A percentile compares a stretch with the other conserved stretches of the same genome.
These are phyloP conservation scores for Vanilla planifolia DNA, from an alignment of 106 monocot species.

Conservation along the genomic window DNA sequence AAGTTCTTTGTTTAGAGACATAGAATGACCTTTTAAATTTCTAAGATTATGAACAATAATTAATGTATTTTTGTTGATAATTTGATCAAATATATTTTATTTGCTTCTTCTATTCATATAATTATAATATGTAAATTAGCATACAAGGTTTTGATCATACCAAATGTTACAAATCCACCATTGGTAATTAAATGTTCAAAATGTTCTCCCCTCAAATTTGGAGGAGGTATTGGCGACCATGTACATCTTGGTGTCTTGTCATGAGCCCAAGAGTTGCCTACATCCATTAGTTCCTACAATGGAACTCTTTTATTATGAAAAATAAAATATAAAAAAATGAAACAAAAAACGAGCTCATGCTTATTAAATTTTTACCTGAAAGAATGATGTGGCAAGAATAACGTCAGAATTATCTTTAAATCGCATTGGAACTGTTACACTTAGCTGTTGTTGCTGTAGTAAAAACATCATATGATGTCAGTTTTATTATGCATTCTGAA, in stretches of 20 bases:
- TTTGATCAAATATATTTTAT: too few species aligned
- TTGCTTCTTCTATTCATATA: too few species aligned
- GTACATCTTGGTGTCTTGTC: slow-evolving; percentile 46
- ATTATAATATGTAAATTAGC: too few species aligned
- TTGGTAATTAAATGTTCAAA: slow-evolving; percentile 57
- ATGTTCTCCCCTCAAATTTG: slow-evolving; percentile 56
- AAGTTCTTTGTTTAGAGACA: too few species aligned
- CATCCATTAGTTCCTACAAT: slow-evolving; percentile 53
- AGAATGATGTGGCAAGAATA: slow-evolving; percentile 55
- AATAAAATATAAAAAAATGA: neutral
- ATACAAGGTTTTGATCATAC: slow-evolving; percentile 15
- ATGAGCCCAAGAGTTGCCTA: slow-evolving; percentile 24
- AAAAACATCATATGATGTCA: neutral
- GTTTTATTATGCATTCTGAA: neutral
- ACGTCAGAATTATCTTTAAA: slow-evolving; percentile 64
- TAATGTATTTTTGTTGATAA: too few species aligned
- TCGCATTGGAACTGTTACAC: slow-evolving; percentile 60
- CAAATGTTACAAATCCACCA: slow-evolving; percentile 77
- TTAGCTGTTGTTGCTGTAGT: slow-evolving; percentile 42
- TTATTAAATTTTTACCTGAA: slow-evolving; percentile 36
- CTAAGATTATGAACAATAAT: too few species aligned
- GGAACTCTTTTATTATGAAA: slow-evolving; percentile 8
- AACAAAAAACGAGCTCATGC: neutral
- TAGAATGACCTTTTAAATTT: too few species aligned
- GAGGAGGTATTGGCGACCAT: slow-evolving; percentile 81